phyloP scores from a whole-genome alignment of 2,329 filamentous ascomycete species.

The Pseudomassariella vexata region DNA sequence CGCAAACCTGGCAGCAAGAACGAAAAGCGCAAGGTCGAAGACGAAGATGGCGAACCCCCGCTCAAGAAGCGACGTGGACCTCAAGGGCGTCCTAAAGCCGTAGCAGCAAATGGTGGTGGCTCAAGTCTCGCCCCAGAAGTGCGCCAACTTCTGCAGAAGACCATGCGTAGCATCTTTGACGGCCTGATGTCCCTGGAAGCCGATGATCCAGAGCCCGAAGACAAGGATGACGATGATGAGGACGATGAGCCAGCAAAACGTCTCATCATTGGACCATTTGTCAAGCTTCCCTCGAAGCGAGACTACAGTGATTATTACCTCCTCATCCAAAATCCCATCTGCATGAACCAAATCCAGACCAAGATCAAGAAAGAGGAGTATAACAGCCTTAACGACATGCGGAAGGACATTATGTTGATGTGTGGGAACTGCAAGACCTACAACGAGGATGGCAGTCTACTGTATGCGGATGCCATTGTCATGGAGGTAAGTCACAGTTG shows the following conservation, averaged over 20 bases:
- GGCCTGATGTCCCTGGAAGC: conserved; percentile 79
- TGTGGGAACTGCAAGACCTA: conserved; percentile 91
- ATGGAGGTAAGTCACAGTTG: conserved; percentile 71
- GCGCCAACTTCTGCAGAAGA: conserved; percentile 72
- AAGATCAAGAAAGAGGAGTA: conserved; percentile 98
- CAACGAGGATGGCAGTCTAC: conserved; percentile 90
- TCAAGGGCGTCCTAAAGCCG: conserved; percentile 62
- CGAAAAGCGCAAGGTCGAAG: conserved; percentile 85
- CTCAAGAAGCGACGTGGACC: conserved; percentile 73
- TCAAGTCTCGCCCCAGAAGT: conserved; percentile 59
- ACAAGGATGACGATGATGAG: conserved; percentile 43
- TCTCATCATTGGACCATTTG: conserved; percentile 87
- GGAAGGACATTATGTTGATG: conserved; percentile 75
- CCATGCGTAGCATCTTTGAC: conserved; percentile 72
- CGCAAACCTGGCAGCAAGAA: conserved; percentile 69
- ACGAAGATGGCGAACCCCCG: conserved; percentile 70
- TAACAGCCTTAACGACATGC: conserved; percentile 71
- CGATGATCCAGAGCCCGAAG: conserved; percentile 56
- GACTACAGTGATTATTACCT: conserved; percentile 94
- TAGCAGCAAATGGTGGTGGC: conserved; percentile 26
- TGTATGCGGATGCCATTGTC: conserved; percentile 86
- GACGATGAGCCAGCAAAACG: conserved; percentile 59
- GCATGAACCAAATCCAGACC: conserved; percentile 90
- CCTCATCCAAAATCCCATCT: conserved; percentile 87
- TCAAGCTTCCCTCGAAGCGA: conserved; percentile 82